Evolutionary conservation across 352 stramenopile genomes (phyloP).

Genomic region (Pythium chondricola): DNA sequence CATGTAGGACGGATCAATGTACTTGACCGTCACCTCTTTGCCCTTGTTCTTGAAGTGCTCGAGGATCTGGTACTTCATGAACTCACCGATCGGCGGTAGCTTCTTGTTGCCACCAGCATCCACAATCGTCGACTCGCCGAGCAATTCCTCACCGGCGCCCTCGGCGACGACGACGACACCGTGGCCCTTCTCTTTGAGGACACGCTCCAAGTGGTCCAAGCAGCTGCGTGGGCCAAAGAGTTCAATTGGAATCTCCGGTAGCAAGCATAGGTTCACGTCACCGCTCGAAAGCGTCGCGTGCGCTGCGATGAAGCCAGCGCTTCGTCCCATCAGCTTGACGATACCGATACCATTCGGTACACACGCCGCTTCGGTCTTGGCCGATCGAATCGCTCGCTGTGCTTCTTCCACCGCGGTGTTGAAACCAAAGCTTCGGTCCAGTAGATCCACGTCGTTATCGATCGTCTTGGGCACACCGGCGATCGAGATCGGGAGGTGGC

Average conservation of each 20-base stretch:
- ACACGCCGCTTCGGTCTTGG: conserved; percentile 91
- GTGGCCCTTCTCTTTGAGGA: conserved; percentile 94
- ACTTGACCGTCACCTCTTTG: conserved; percentile 92
- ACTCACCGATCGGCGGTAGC: conserved; percentile 93
- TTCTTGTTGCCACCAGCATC: conserved; percentile 95
- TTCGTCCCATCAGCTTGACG: conserved; percentile 98
- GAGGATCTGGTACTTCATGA: conserved; percentile 94
- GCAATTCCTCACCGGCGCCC: conserved; percentile 93
- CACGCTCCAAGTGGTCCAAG: conserved; percentile 86
- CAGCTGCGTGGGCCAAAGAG: conserved; percentile 90
- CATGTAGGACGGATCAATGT: conserved; percentile 98
- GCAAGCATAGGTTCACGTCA: conserved; percentile 97
- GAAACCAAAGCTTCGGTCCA: conserved; percentile 98
- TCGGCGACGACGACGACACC: conserved; percentile 98
- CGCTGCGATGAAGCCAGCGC: conserved; percentile 95
- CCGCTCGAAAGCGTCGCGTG: conserved; percentile 95
- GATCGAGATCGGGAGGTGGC: conserved; percentile 90
- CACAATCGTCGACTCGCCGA: conserved; percentile 87
- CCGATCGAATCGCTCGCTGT: conserved; percentile 88
- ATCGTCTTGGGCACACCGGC: conserved; percentile 99
- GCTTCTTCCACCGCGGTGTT: conserved; percentile 95
- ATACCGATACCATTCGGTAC: conserved; percentile 98
- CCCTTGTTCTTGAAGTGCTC: conserved; percentile 90
- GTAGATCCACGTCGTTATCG: conserved; percentile 98
- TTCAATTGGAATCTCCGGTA: conserved; percentile 96